Evolutionary conservation across 345 rosid species (phyloP).

Genomic region (Cardamine occulta): DNA sequence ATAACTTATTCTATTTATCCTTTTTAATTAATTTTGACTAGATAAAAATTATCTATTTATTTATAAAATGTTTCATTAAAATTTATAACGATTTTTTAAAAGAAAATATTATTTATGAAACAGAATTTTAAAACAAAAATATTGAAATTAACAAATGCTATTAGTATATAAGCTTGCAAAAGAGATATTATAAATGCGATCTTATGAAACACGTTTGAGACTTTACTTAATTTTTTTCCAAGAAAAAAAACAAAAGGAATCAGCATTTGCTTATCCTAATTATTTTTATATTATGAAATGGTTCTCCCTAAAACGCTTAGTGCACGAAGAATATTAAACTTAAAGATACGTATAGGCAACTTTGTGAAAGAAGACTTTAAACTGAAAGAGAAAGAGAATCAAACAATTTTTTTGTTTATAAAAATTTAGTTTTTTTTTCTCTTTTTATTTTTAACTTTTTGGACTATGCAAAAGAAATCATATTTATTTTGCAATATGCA

Average conservation of each 20-base stretch:
- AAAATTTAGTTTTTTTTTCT: too few species aligned
- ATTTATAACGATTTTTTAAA: neutral
- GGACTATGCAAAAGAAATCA: too few species aligned
- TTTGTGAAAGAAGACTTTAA: neutral
- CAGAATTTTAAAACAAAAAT: too few species aligned
- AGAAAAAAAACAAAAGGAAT: neutral
- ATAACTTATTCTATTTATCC: neutral
- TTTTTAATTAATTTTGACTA: neutral
- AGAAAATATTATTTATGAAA: neutral
- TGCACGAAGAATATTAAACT: slow-evolving; percentile 12
- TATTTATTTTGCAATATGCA: too few species aligned
- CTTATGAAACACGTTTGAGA: neutral
- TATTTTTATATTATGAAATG: neutral
- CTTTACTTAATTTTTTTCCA: neutral
- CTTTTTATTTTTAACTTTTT: too few species aligned
- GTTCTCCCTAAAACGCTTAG: neutral
- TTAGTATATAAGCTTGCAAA: neutral
- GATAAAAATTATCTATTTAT: neutral
- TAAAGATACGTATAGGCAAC: neutral
- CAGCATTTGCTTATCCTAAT: neutral
- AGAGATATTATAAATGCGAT: neutral
- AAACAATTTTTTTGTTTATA: neutral
- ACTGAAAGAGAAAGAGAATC: slow-evolving; percentile 3
- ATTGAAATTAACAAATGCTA: neutral
- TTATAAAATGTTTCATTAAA: neutral